Base-by-base conservation (phyloP, 257 asterid genomes). In the Solanum acaule region DNA sequence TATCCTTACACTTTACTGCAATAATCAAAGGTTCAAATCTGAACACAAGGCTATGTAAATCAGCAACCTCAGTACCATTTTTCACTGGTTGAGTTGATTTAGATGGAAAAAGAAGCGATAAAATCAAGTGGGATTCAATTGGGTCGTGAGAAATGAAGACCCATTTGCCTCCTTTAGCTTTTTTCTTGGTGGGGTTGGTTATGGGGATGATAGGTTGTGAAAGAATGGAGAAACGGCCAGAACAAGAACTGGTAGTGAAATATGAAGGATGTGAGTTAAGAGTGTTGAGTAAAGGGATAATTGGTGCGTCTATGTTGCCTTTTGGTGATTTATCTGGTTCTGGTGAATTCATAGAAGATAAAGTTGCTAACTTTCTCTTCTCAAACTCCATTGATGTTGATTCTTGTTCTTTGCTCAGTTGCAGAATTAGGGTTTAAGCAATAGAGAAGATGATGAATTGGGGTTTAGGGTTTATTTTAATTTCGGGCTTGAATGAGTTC, bases 201-300 rank as follows among this genome's bases (percentile, higher is more conserved):
- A 88, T 87, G 63, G 91, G 71, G 87, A n/a, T 40, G 87, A 70
- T 70, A 63, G 98, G 98, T 72, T 92, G 98, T 63, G 96, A 92
- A 89, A 97, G 95, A 91, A 97, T 89, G 88, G 99, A 94, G 87
- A 97, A 95, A 85, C 99, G 98, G 84, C 99, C 98, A 86, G 99
- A 97, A 94, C 99, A 97, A 56, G 99, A 97, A 91, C 98, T 95
- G 89, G 99, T 97, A 87, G 99, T 97, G 98, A 96, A 97, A 93
- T 91, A 97, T 15, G 95, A 94, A 27, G 95, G 93, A 86, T 97
- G 98, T 76, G 96, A 94, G 90, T 96, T 97, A 90, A 97, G 89
- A 52, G 95, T 86, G 81, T 88, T 82, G 86, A 97, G 88, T 63
- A 97, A 94, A 61, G 96, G 94, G 91, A 97, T 92, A 5, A 97